Conservation (phyloP, 2,329 filamentous ascomycete species). For the Purpureocillium lavendulum region DNA sequence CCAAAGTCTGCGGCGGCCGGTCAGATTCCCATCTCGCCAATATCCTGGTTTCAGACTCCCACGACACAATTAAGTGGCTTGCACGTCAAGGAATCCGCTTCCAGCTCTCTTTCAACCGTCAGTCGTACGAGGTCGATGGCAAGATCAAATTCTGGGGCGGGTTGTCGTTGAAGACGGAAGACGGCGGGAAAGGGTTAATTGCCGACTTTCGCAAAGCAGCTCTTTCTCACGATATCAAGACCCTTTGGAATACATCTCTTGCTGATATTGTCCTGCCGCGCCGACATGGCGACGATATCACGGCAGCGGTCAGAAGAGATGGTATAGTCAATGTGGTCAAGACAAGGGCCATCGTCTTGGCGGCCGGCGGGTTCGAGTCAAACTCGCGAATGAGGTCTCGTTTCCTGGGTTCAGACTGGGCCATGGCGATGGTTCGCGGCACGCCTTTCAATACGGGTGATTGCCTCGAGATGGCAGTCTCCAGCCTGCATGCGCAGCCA, state of each 20-base stretch:
- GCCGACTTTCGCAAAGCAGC: constrained; percentile 37
- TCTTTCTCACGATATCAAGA: too few species aligned
- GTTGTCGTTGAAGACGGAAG: constrained; percentile 47
- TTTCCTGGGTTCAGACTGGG: constrained; percentile 51
- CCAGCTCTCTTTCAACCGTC: constrained; percentile 54
- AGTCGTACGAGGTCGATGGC: constrained; percentile 56
- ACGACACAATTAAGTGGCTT: constrained; percentile 46
- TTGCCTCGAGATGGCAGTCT: constrained; percentile 42
- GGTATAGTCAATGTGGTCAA: constrained; percentile 30
- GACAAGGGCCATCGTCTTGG: constrained; percentile 38
- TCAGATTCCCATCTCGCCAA: constrained; percentile 40
- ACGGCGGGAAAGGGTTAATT: constrained; percentile 52
- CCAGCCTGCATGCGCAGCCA: constrained; percentile 38
- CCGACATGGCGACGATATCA: too few species aligned
- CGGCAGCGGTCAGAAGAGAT: constrained; percentile 1
- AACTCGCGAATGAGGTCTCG: constrained; percentile 47
- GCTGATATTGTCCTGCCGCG: too few species aligned
- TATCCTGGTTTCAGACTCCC: constrained; percentile 42
- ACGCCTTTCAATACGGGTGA: constrained; percentile 59
- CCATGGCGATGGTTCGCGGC: constrained; percentile 51
- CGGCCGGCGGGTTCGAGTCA: constrained; percentile 57
- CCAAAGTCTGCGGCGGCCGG: constrained; percentile 45
- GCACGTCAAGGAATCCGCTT: constrained; percentile 45
- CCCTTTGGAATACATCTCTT: too few species aligned
- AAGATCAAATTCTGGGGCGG: constrained; percentile 60